Evolutionary conservation across 2,329 filamentous ascomycete species (phyloP), one percentile per base, ranked within the genome.

Genomic region (Malbranchea zuffiana): DNA sequence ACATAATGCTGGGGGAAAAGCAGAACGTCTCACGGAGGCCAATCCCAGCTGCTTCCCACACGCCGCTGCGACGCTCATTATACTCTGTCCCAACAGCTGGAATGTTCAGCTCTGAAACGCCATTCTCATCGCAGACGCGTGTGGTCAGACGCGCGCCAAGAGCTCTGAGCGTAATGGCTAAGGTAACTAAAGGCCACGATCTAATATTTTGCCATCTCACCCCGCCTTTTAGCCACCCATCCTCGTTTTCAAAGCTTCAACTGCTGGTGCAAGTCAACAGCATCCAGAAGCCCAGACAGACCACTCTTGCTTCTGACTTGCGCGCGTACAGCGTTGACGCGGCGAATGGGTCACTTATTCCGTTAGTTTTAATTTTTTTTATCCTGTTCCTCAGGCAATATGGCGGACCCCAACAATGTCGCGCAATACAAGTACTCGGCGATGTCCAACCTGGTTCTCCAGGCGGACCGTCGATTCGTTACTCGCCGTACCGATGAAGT

Each of bases 371-470:
- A n/a, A n/a, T n/a, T n/a, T n/a, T n/a, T n/a, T n/a, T n/a, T n/a
- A n/a, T n/a, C n/a, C n/a, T n/a, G n/a, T n/a, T n/a, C n/a, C n/a
- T n/a, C n/a, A n/a, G 28, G 37, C 57, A 68, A 60, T 37, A 87
- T 88, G 83, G 72, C 81, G 62, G 82, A 71, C 53, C 64, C 68
- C 47, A 69, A 73, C 54, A 67, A 90, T 80, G 82, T 93, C 55
- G 87, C 85, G 63, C 87, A 94, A 66, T 95, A 93, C 75, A 95
- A 95, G 66, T 94, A 95, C 75, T 86, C 86, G 78, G 86, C 84
- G 63, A 96, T 98, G 90, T 98, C 90, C 68, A 98, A 98, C 78
- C 81, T 98, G 85, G 90, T 98, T 59, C 84, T 98, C 76, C 90
- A 98, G 82, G 87, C 86, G 68, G 90, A 98, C 70, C 81, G 87